Conservation (phyloP, 768 basidiomycete species). For the Suillus weaverae region DNA sequence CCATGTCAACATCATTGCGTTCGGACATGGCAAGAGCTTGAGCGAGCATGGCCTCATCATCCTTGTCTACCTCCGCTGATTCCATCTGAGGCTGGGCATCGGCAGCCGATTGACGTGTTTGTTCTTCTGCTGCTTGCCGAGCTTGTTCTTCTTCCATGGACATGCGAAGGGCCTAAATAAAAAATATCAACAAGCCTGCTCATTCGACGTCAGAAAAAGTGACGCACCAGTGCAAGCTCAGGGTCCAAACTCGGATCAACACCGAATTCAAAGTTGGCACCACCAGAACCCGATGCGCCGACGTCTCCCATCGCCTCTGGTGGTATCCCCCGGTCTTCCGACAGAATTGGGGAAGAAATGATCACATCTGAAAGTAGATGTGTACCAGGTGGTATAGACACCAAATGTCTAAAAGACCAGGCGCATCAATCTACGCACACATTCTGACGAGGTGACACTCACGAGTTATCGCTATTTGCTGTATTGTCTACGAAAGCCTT, state of each 20-base stretch:
- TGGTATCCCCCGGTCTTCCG: conserved; percentile 77
- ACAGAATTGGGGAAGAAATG: conserved; percentile 77
- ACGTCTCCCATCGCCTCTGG: conserved; percentile 53
- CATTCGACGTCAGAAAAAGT: neutral
- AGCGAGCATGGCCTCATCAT: conserved; percentile 77
- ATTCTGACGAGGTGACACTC: conserved; percentile 29
- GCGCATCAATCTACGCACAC: conserved; percentile 1
- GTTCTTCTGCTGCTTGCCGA: conserved; percentile 56
- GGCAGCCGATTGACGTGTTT: conserved; percentile 28
- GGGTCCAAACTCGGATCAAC: conserved; percentile 96
- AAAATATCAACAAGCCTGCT: conserved; percentile 2
- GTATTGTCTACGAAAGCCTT: conserved; percentile 82
- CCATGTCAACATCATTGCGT: conserved; percentile 54
- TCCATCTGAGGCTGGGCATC: conserved; percentile 22
- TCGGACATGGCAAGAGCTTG: conserved; percentile 78
- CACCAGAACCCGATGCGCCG: conserved; percentile 47
- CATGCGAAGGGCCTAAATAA: conserved; percentile 84
- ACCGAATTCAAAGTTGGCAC: conserved; percentile 77
- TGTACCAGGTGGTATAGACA: conserved; percentile 74
- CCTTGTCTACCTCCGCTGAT: conserved; percentile 56
- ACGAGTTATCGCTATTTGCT: conserved; percentile 86
- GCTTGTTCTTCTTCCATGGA: conserved; percentile 95
- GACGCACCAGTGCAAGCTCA: conserved; percentile 89
- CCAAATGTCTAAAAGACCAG: conserved; percentile 61
- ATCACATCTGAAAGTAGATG: conserved; percentile 83